Evolutionary conservation across 345 rosid species (phyloP), one percentile per base, ranked within the genome.

Genomic region (Aurinia saxatilis): DNA sequence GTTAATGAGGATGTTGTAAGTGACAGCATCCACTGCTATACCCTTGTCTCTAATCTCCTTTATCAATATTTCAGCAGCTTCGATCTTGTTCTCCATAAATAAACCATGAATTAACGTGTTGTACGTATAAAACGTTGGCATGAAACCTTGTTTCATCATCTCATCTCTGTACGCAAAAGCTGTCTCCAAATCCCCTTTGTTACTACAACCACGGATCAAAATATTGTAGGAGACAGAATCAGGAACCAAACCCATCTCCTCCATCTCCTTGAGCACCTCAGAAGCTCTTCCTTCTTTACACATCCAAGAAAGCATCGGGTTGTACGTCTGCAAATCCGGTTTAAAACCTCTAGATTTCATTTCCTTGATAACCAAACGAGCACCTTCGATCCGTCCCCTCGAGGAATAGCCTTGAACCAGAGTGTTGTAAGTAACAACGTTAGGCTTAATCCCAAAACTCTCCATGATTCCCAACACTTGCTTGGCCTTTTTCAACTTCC

Each of bases 1-100:
- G 66, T 90, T 93, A 34, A 90, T 82, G 65, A 93, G 73, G 58
- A 89, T 87, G 78, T 90, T 90, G 73, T 82, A 90, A 0, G 97
- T 85, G 39, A 90, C 75, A 52, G 83, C 67, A 81, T 90, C 95
- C 16, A 85, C 63, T 39, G 48, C 64, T 8, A 85, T 29, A 41
- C 95, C 91, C 36, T 77, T 78, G 10, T 78, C 84, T 64, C 42
- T 69, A 86, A 92, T 83, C 47, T 90, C 96, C 42, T 71, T 80
- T 36, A 85, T 49, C 84, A 90, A 62, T 10, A 44, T 65, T 37
- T 84, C 91, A 46, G 92, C 96, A 40, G 84, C 82, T 15, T 39
- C 74, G 60, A 82, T 75, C 77, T 73, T 84, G 9, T 65, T 76
- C 63, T 87, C 95, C 87, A 93, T 73, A 65, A 87, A 85, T 13